Base-by-base conservation (phyloP, 169 alveolate genomes). In the Eimeria maxima region DNA sequence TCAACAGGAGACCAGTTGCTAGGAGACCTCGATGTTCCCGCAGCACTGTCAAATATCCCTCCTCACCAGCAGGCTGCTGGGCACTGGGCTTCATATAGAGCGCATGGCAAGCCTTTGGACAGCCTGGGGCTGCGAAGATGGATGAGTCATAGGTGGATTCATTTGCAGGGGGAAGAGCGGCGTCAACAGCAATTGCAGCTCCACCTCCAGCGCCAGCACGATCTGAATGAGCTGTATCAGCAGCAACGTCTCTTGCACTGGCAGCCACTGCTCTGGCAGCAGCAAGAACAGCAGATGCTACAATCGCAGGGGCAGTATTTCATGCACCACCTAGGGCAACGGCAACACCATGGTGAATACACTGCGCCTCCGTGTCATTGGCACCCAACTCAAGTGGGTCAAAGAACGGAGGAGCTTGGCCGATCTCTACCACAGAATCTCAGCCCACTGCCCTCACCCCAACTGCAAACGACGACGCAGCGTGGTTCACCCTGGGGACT, bases 151-250 rank as follows among this genome's bases (percentile, higher is more conserved):
- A 8, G 24, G 87, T 27, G 53, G 87, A 1, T 33, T 33, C 87
- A 22, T 14, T 44, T 78, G 89, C 89, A n/a, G 67, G 6, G 74
- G 3, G 55, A 50, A 57, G 27, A 24, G n/a, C 2, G 69, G 69
- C 69, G 20, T 7, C n/a, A 60, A 14, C 67, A 24, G 63, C 90
- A 53, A 45, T n/a, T 13, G 67, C 71, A 13, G 90, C 44, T 18
- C 33, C 83, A 73, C 55, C 84, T 38, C 57, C 57, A 33, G 84
- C 84, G 18, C 29, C 84, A 18, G 50, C 84, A 74, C 7, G 69
- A 60, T 18, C 69, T 3, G 69, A 18, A 60, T 0, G n/a, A 60
- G 69, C 20, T 60, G 69, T 0, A 60, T 24, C n/a, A 16, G 27
- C n/a, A 60, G 20, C 57, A 42, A 57, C 84, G 14, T 10, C 53